phyloP scores from a whole-genome alignment of 2,329 filamentous ascomycete genomes.

The Hansfordia pulvinata region DNA sequence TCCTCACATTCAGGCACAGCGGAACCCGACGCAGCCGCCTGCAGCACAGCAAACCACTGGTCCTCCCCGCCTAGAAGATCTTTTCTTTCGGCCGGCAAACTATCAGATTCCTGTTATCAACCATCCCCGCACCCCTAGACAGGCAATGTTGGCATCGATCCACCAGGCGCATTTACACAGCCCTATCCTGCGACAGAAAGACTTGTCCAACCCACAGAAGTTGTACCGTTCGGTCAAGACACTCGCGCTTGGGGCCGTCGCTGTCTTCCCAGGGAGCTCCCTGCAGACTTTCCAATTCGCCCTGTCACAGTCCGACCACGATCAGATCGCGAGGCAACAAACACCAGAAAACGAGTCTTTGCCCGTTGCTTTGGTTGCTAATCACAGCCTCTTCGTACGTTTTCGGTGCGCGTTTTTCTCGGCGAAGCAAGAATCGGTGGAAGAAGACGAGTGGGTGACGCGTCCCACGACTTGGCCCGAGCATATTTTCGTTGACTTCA shows the following conservation, averaged over 20 bases:
- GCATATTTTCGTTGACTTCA: conserved; percentile 55
- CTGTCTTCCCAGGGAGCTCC: conserved; percentile 18
- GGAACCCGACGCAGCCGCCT: neutral
- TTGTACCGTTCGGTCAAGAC: conserved; percentile 44
- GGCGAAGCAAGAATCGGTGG: conserved; percentile 12
- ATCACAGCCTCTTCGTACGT: conserved; percentile 40
- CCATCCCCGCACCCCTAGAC: neutral
- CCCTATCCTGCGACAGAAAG: no score
- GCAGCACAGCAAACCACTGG: neutral
- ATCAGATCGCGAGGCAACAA: conserved; percentile 19
- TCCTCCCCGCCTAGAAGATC: neutral
- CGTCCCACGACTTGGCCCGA: conserved; percentile 59
- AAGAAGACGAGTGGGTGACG: conserved; percentile 45
- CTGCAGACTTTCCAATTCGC: conserved; percentile 32
- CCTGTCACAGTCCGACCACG: conserved; percentile 22
- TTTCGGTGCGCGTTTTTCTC: conserved; percentile 45
- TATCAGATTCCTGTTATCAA: neutral
- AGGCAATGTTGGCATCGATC: conserved; percentile 16
- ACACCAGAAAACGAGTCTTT: conserved; percentile 12
- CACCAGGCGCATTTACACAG: conserved; percentile 34
- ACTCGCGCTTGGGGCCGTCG: conserved; percentile 33
- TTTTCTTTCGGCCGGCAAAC: neutral
- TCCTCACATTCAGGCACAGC: neutral
- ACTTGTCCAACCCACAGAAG: conserved; percentile 21
- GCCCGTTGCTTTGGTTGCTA: conserved; percentile 24